Conservation (phyloP, 371 early-diverging fungal genomes). For the Mucor piriformis region DNA sequence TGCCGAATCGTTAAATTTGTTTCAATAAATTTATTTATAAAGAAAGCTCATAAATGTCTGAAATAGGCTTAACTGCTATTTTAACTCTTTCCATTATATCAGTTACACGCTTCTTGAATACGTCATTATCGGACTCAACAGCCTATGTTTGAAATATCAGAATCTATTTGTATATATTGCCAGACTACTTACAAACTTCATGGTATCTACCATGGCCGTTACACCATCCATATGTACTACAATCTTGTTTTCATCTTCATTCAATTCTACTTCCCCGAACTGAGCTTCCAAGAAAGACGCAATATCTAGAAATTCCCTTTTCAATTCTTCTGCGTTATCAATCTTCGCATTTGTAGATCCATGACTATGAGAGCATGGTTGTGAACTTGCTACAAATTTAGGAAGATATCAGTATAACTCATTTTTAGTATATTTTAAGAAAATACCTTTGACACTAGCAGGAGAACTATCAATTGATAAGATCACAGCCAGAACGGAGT, state of each 20-base stretch:
- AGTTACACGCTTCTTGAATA: constrained; percentile 32
- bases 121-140: constrained; percentile 39
- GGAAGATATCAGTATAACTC: no score
- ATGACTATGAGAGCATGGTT: constrained; percentile 45
- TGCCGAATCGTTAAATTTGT: constrained; percentile 22
- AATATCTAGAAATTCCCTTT: constrained; percentile 37
- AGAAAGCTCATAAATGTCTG: constrained; percentile 1
- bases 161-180: background rate
- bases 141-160: constrained; percentile 15
- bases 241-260: constrained; percentile 46
- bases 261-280: constrained; percentile 40
- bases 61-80: constrained; percentile 39
- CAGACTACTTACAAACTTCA: constrained; percentile 46
- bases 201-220: constrained; percentile 48
- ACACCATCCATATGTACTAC: constrained; percentile 49
- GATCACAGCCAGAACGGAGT: constrained; percentile 87
- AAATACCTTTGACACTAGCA: constrained; percentile 88
- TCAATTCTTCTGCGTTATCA: constrained; percentile 26
- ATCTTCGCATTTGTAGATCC: constrained; percentile 1
- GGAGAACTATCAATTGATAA: constrained; percentile 87
- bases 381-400: constrained; percentile 34
- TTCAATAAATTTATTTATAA: background rate
- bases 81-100: constrained; percentile 37
- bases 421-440: background rate
- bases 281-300: constrained; percentile 45